Conservation (phyloP, 495 filamentous ascomycete genomes). For the Penicilliopsis zonata region DNA sequence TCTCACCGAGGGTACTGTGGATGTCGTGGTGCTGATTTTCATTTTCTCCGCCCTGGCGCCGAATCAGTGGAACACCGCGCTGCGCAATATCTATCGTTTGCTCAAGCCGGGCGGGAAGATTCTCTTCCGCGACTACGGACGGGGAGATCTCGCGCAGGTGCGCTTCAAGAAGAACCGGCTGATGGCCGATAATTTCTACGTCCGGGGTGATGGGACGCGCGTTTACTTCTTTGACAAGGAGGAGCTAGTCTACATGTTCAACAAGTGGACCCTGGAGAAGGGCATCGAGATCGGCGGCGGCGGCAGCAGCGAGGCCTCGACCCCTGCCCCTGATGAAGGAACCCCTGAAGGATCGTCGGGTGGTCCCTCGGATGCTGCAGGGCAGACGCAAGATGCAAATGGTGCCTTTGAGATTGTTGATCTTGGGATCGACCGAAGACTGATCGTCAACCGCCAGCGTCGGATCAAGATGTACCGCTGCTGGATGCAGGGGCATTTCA, state of each 20-base stretch:
- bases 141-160: conserved; percentile 91
- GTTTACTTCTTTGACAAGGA: conserved; percentile 95
- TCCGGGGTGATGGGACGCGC: conserved; percentile 86
- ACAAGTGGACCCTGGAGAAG: conserved; percentile 32
- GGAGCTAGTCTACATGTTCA: conserved; percentile 71
- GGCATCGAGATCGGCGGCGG: conserved; percentile 15
- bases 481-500: conserved; percentile 87
- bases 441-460: conserved; percentile 83
- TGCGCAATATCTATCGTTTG: conserved; percentile 67
- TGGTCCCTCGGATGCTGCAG: too few species aligned
- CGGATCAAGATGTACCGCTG: conserved; percentile 97
- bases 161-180: conserved; percentile 90
- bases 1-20: conserved; percentile 62
- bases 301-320: conserved; percentile 4
- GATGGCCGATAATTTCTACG: conserved; percentile 92
- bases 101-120: conserved; percentile 84
- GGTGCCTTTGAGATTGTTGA: conserved; percentile 56
- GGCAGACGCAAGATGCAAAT: conserved; percentile 3
- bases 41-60: conserved; percentile 90
- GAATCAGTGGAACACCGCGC: conserved; percentile 67
- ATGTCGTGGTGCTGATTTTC: conserved; percentile 89
- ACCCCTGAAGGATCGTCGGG: conserved; percentile 5
- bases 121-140: conserved; percentile 89
- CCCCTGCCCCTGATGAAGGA: conserved; percentile 3
- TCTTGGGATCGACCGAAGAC: conserved; percentile 68